Evolutionary conservation across 129 eudicot genomes (phyloP).

Genomic region (Gnaphalium uliginosum): DNA sequence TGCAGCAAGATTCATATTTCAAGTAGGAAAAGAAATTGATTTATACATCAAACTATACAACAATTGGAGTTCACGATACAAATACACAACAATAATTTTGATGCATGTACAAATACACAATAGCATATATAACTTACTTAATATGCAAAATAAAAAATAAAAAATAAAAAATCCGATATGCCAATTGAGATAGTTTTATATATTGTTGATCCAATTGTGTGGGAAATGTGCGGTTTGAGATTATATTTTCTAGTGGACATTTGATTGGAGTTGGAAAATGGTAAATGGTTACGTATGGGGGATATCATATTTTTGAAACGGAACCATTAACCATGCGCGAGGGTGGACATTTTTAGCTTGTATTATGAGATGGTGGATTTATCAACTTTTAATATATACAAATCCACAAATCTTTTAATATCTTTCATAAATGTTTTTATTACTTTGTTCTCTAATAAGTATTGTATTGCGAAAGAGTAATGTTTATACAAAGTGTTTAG

Average conservation of each 20-base stretch:
- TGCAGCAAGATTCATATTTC: neutral
- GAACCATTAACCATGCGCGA: conserved; percentile 1
- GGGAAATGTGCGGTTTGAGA: neutral
- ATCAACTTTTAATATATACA: neutral
- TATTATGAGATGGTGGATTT: conserved; percentile 3
- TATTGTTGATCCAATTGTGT: neutral
- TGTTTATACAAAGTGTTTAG: neutral
- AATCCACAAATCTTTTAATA: neutral
- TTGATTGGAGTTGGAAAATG: conserved; percentile 3
- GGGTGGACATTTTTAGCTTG: neutral
- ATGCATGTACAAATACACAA: too few species aligned
- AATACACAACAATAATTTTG: too few species aligned
- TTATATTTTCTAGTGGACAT: neutral
- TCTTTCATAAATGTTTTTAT: neutral
- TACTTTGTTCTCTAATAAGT: neutral
- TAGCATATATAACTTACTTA: too few species aligned
- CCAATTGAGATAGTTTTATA: neutral
- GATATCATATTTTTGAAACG: neutral
- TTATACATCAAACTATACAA: too few species aligned
- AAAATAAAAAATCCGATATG: too few species aligned
- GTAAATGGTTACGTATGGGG: conserved; percentile 5
- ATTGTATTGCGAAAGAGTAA: neutral
- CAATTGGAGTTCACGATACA: too few species aligned
- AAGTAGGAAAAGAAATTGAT: too few species aligned
- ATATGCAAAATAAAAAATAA: too few species aligned